phyloP scores from a whole-genome alignment of 495 filamentous ascomycete species.

The Achaetomiella virescens region DNA sequence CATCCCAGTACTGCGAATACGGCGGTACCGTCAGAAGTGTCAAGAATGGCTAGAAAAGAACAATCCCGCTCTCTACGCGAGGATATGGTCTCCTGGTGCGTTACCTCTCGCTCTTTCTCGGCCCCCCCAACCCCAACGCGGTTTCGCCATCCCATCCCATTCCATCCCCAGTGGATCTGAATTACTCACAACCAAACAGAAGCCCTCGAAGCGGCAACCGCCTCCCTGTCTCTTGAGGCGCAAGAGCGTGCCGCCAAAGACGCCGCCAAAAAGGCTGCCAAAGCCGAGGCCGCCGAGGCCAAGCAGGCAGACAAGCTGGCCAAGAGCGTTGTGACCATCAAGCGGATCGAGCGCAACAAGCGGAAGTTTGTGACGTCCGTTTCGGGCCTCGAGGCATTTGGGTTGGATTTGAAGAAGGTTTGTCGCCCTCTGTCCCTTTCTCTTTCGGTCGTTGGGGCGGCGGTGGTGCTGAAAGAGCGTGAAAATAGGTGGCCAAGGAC shows the following conservation, averaged over 20 bases:
- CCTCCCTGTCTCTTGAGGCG: slow-evolving; percentile 77
- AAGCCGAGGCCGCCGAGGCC: slow-evolving; percentile 75
- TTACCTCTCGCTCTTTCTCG: slow-evolving; percentile 8
- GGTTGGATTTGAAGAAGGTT: slow-evolving; percentile 87
- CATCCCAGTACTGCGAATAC: slow-evolving; percentile 87
- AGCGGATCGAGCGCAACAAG: slow-evolving; percentile 96
- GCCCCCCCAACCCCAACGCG: too few species aligned
- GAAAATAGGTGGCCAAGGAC: slow-evolving; percentile 56
- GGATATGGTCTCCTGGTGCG: slow-evolving; percentile 78
- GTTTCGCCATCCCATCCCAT: neutral
- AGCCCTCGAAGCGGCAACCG: slow-evolving; percentile 72
- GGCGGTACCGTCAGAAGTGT: slow-evolving; percentile 96
- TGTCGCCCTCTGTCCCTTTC: slow-evolving; percentile 8
- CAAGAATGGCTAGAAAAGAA: slow-evolving; percentile 85
- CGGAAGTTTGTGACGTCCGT: slow-evolving; percentile 91
- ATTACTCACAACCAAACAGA: slow-evolving; percentile 43
- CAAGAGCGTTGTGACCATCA: slow-evolving; percentile 77
- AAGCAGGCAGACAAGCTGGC: slow-evolving; percentile 72
- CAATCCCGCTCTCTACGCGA: slow-evolving; percentile 64
- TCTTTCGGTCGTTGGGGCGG: neutral
- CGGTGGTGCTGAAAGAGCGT: neutral
- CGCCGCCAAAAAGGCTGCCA: slow-evolving; percentile 80
- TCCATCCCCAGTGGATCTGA: neutral
- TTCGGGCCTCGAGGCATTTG: slow-evolving; percentile 81
- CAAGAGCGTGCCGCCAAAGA: slow-evolving; percentile 91